Evolutionary conservation across 768 basidiomycete genomes (phyloP), one percentile per base, ranked within the genome.

Genomic region (Lactarius deliciosus): DNA sequence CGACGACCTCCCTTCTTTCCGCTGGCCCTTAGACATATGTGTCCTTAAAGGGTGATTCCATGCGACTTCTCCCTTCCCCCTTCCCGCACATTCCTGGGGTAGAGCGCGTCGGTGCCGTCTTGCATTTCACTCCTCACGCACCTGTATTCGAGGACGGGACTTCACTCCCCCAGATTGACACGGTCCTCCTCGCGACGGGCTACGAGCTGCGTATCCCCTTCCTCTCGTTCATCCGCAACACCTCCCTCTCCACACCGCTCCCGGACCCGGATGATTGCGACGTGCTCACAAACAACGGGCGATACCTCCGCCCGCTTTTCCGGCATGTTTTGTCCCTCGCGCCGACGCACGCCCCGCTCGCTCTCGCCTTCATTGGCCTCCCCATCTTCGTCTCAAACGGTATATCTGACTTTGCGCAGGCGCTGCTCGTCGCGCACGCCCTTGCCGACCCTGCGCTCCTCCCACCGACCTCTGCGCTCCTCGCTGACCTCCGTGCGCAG

Each of bases 191-290:
- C 15, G 85, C 75, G 0, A 87, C 85, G 0, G 86, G 87, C 10
- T 87, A 87, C 71, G 78, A 85, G 63, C 66, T 82, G 60, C 78
- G 77, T n/a, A 76, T 85, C 10, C 85, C 85, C 0, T 86, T 86
- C 79, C 74, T 81, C 36, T 69, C 72, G 45, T 54, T 54, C 66
- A 30, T 15, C 66, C 45, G 67, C 34, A 47, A 74, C 70, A 69
- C 75, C 72, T 28, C 41, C 65, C 20, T 20, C 50, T 53, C 50
- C n/a, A 22, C 50, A 25, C 50, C 25, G 5, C 50, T 53, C 50
- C 25, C 50, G 78, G 54, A 60, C 18, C n/a, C 25, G 3, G 54
- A 28, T 18, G 25, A 9, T 20, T 28, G 36, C 13, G 20, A 45
- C 13, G 11, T 5, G 8, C 78, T 86, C 40, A 77, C 79, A n/a